A percentile compares a stretch with the other conserved stretches of the same genome.
Conservation (phyloP, 106 monocot genomes). For the Vanilla planifolia region DNA sequence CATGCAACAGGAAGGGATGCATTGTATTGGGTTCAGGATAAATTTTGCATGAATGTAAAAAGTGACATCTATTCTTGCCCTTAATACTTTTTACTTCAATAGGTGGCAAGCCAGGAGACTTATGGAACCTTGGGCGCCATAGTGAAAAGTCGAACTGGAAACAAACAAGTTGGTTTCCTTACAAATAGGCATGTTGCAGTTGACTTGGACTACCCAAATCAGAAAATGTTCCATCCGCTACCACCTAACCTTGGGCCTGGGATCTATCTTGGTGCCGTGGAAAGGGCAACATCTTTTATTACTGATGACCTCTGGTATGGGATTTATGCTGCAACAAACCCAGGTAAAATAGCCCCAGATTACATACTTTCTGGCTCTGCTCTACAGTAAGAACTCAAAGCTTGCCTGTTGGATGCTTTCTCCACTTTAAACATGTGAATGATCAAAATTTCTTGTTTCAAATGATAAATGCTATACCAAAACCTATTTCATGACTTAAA, state of each 20-base stretch:
- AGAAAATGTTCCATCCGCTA: slow-evolving; percentile 98
- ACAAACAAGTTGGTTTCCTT: slow-evolving; percentile 86
- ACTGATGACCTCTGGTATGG: slow-evolving; percentile 98
- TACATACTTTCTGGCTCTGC: background rate
- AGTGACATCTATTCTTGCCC: no score
- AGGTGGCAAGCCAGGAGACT: slow-evolving; percentile 95
- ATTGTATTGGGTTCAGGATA: no score
- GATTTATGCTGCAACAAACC: slow-evolving; percentile 90
- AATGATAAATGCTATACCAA: no score
- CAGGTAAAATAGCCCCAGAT: slow-evolving; percentile 50
- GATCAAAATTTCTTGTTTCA: no score
- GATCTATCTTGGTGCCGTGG: slow-evolving; percentile 90
- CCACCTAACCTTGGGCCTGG: slow-evolving; percentile 97
- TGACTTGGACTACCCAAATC: slow-evolving; percentile 93
- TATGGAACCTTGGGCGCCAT: slow-evolving; percentile 92
- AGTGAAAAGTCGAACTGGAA: slow-evolving; percentile 86
- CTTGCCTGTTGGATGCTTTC: background rate
- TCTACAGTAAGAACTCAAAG: background rate
- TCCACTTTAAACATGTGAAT: no score
- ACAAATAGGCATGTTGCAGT: slow-evolving; percentile 93
- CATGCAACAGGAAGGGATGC: no score
- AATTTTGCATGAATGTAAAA: no score
- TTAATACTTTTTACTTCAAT: background rate
- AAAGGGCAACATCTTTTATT: slow-evolving; percentile 92
- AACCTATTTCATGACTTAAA: background rate